phyloP scores from a whole-genome alignment of 2,329 filamentous ascomycete species.

The Cordyceps javanica region DNA sequence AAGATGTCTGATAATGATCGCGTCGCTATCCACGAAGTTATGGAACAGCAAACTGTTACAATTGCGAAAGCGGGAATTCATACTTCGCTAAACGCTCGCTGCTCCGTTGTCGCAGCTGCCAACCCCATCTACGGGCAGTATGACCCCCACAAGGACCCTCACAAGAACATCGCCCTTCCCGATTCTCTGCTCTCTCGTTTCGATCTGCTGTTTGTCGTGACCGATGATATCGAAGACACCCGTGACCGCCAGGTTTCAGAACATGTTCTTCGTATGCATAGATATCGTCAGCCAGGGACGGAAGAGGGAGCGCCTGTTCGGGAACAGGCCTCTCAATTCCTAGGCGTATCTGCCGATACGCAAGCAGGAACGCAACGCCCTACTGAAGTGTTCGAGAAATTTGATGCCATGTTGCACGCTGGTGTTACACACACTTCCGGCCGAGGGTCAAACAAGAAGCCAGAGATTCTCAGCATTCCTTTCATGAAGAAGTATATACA shows the following conservation, averaged over 20 bases:
- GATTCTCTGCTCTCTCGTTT: conserved; percentile 97
- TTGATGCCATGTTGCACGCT: conserved; percentile 89
- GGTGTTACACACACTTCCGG: conserved; percentile 75
- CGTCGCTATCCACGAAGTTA: conserved; percentile 99
- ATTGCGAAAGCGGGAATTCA: conserved; percentile 99
- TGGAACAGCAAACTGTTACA: conserved; percentile 99
- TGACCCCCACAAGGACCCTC: conserved; percentile 95
- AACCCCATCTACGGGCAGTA: conserved; percentile 99
- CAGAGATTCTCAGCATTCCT: conserved; percentile 87
- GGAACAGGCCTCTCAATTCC: conserved; percentile 74
- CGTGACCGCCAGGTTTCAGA: conserved; percentile 88
- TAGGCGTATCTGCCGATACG: conserved; percentile 81
- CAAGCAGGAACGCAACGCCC: conserved; percentile 66
- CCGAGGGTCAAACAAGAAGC: conserved; percentile 66
- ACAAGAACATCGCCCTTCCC: conserved; percentile 95
- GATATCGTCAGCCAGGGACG: conserved; percentile 84
- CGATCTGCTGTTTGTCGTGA: conserved; percentile 94
- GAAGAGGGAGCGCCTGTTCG: conserved; percentile 94
- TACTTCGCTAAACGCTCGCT: conserved; percentile 92
- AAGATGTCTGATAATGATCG: conserved; percentile 99
- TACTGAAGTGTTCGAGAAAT: conserved; percentile 93
- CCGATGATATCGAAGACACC: conserved; percentile 94
- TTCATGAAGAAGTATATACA: conserved; percentile 99
- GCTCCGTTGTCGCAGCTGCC: conserved; percentile 91
- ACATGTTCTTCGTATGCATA: conserved; percentile 94